Percentiles rank a stretch among this genome's conserved stretches.
phyloP scores from a whole-genome alignment of 306 rosid genomes.

The Vigna trinervia region DNA sequence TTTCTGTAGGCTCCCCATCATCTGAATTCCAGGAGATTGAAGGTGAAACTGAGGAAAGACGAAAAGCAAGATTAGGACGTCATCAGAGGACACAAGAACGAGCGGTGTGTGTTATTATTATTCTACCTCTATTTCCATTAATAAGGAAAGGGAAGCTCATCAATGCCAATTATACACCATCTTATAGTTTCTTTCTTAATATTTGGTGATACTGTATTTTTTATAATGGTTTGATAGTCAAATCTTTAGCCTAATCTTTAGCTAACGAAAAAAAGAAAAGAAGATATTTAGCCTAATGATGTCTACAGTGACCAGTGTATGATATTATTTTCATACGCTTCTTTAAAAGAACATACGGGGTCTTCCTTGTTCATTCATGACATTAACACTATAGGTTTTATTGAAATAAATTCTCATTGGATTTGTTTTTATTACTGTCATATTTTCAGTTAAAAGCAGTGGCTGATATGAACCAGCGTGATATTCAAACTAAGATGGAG shows the following conservation, averaged over 20 bases:
- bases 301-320: conserved; percentile 26
- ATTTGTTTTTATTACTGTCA: conserved; percentile 30
- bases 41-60: conserved; percentile 91
- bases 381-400: conserved; percentile 27
- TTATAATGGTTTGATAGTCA: conserved; percentile 22
- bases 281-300: conserved; percentile 3
- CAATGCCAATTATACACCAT: conserved; percentile 16
- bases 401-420: conserved; percentile 21
- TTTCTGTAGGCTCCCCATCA: conserved; percentile 60
- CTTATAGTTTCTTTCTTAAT: neutral
- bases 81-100: conserved; percentile 73
- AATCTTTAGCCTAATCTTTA: neutral
- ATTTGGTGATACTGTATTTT: neutral
- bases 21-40: conserved; percentile 74
- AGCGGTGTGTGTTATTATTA: conserved; percentile 61
- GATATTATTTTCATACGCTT: conserved; percentile 25
- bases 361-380: conserved; percentile 35
- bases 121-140: conserved; percentile 25
- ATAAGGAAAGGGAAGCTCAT: conserved; percentile 3
- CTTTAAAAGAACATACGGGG: conserved; percentile 1
- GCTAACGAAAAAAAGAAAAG: no score
- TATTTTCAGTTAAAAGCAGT: conserved; percentile 79
- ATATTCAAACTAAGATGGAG: conserved; percentile 71
- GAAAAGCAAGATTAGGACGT: conserved; percentile 79
- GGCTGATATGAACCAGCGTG: conserved; percentile 92